Evolutionary conservation across 106 monocot species (phyloP), one percentile per base, ranked within the genome.

Genomic region (Vanilla planifolia): DNA sequence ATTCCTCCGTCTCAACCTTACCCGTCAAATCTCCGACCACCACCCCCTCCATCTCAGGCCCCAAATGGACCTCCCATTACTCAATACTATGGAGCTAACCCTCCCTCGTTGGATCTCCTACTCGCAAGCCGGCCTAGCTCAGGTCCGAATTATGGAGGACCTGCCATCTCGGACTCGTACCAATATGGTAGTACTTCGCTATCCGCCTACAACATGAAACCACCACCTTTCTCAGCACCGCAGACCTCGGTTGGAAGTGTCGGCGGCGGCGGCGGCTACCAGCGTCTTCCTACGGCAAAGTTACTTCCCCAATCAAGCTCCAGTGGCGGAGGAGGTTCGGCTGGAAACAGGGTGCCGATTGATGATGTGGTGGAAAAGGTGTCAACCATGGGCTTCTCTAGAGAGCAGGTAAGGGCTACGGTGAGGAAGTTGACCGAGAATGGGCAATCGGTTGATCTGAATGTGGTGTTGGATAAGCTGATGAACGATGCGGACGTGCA

Each of bases 291-390:
- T 25, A 81, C 71, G 1, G 86, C 80, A 4, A 72, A 80, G 51
- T 23, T 86, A 34, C 39, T 86, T 26, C 85, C 85, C 5, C 77
- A 71, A 48, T 26, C 79, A 3, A 62, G 61, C 67, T 68, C 77
- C 13, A 30, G 71, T 20, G 63, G 73, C 6, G 53, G 30, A 55
- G 53, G 30, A 55, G 53, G 13, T 19, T 62, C 17, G 25, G 34
- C 43, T 62, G 79, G 45, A 57, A 66, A 61, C 32, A 69, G 78
- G 55, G 64, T 73, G 8, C 71, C 86, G 0, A 24, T 81, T 29
- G 86, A 87, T 46, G 81, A 87, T 55, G 78, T 87, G 24, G 75
- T 87, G 48, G 81, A 87, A 32, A 78, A 78, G 75, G 78, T 87
- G 20, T 43, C 72, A 28, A 74, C 72, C 2, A 87, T 87, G 86